Percentiles rank a stretch among this genome's conserved stretches.
Conservation (phyloP, 1,284 basidiomycete genomes). For the Ustanciosporium gigantosporum region DNA sequence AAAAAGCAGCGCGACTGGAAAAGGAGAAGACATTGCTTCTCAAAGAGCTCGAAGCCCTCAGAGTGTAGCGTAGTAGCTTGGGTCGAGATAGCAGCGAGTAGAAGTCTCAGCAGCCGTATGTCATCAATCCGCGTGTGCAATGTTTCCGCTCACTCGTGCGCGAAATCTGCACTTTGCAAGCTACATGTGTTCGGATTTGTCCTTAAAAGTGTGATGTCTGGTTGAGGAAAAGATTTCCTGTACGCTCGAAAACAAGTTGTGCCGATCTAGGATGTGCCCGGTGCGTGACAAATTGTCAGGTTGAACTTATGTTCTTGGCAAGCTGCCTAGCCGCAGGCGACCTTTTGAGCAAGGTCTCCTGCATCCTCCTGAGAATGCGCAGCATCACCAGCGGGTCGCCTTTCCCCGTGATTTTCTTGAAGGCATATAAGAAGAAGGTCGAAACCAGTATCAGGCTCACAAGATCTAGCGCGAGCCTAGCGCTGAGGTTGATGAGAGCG, state of each 20-base stretch:
- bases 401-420: constrained; percentile 44
- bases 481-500: constrained; percentile 43
- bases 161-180: too few species aligned
- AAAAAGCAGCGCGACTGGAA: constrained; percentile 8
- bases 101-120: too few species aligned
- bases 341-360: constrained; percentile 17
- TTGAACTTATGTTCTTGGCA: too few species aligned
- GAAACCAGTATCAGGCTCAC: constrained; percentile 47
- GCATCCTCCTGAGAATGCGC: constrained; percentile 23
- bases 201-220: too few species aligned
- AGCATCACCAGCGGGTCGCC: constrained; percentile 51
- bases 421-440: constrained; percentile 36
- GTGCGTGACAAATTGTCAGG: too few species aligned
- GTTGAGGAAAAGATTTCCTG: too few species aligned
- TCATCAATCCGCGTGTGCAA: too few species aligned
- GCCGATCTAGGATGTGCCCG: too few species aligned
- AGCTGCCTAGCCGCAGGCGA: constrained; percentile 22
- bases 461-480: constrained; percentile 49
- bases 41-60: constrained; percentile 48
- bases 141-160: too few species aligned
- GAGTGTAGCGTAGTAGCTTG: constrained; percentile 15
- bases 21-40: constrained; percentile 25
- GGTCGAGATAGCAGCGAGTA: too few species aligned
- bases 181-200: too few species aligned
- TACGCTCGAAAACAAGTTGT: too few species aligned